These are phyloP conservation scores for Epichloe sylvatica DNA, from an alignment of 2,329 filamentous ascomycete species.

Conservation along the genomic window DNA sequence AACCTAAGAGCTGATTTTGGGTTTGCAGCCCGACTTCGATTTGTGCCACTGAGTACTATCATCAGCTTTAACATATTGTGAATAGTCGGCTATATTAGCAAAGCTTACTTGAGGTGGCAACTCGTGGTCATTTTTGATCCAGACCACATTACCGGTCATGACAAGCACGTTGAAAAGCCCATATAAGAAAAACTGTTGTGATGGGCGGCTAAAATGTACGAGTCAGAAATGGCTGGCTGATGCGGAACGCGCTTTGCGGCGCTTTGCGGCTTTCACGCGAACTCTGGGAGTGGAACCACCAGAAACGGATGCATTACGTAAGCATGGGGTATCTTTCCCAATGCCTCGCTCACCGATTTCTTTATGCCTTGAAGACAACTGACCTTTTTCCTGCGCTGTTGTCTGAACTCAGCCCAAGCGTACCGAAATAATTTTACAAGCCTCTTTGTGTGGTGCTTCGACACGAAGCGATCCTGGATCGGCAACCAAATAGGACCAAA, in stretches of 20 bases:
- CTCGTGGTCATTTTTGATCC: not conserved
- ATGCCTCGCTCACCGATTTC: too few species aligned
- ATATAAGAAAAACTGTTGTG: not conserved
- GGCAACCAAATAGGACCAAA: too few species aligned
- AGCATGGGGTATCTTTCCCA: not conserved
- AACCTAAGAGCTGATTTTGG: not conserved
- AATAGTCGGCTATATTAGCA: not conserved
- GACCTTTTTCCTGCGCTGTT: too few species aligned
- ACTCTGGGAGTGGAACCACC: not conserved
- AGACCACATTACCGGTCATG: not conserved
- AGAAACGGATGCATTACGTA: not conserved
- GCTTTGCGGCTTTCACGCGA: not conserved
- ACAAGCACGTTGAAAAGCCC: not conserved
- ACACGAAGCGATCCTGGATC: too few species aligned
- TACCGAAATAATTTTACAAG: too few species aligned
- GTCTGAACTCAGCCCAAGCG: too few species aligned
- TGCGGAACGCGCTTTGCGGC: not conserved
- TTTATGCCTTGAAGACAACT: too few species aligned
- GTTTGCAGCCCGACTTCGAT: conserved; percentile 5
- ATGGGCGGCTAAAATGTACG: not conserved
- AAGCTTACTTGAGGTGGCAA: conserved; percentile 2
- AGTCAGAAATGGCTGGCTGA: not conserved
- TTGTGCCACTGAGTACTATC: conserved; percentile 12
- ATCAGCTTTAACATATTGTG: not conserved
- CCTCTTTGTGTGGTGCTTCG: too few species aligned